phyloP scores from a whole-genome alignment of 805 yeast species.

The Candida anglica region DNA sequence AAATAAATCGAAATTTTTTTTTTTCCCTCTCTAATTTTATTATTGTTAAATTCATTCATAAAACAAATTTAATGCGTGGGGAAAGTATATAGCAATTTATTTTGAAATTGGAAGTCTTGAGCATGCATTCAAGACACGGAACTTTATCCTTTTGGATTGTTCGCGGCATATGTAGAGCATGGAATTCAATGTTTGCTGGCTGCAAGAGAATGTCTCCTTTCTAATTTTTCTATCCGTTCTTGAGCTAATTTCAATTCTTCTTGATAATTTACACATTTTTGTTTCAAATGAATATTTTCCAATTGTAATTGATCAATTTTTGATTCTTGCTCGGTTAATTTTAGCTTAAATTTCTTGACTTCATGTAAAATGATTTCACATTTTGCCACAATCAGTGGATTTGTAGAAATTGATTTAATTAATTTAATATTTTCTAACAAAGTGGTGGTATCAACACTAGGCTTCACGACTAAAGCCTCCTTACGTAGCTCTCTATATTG shows the following conservation, averaged over 20 bases:
- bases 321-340: conserved; percentile 5
- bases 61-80: no score
- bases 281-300: conserved; percentile 8
- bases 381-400: background rate
- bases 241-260: conserved; percentile 22
- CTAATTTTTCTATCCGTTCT: conserved; percentile 15
- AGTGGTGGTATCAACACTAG: conserved; percentile 1
- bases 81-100: no score
- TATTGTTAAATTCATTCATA: no score
- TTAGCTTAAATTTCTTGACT: background rate
- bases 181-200: no score
- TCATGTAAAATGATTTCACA: background rate
- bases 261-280: conserved; percentile 12
- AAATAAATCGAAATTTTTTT: no score
- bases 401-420: conserved; percentile 4
- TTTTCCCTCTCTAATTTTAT: no score
- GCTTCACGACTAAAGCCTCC: conserved; percentile 1
- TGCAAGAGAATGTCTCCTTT: conserved; percentile 8
- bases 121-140: no score
- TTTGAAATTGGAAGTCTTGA: no score
- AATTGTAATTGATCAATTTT: no score
- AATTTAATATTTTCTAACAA: conserved; percentile 1
- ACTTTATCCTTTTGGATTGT: no score
- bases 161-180: no score
- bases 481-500: conserved; percentile 21